phyloP scores from a whole-genome alignment of 139 green algal genomes.

The Tetraselmis chui region DNA sequence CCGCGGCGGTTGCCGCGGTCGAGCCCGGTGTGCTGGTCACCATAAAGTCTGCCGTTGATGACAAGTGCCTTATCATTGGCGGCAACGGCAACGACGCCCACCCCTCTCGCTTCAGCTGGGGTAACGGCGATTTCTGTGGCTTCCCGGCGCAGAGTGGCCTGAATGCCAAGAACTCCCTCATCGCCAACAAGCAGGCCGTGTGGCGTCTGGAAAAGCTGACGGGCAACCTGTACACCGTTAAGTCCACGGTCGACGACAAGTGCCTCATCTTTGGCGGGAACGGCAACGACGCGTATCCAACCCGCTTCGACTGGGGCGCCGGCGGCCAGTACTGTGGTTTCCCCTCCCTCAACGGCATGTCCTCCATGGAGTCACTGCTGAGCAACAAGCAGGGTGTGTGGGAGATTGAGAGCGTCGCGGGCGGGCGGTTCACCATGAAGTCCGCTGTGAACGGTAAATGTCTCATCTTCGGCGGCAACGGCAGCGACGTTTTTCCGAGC shows the following conservation, averaged over 20 bases:
- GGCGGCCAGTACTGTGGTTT: neutral
- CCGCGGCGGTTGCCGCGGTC: too few relatives aligned
- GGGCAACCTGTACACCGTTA: neutral
- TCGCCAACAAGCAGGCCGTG: neutral
- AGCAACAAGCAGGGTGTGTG: neutral
- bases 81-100: neutral
- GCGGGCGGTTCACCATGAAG: neutral
- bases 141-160: neutral
- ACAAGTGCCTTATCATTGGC: neutral
- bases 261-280: neutral
- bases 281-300: neutral
- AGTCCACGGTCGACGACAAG: neutral
- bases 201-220: neutral
- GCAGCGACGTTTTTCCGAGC: neutral
- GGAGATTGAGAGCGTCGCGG: neutral
- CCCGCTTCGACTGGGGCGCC: neutral
- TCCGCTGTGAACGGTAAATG: neutral
- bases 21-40: neutral
- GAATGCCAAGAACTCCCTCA: neutral
- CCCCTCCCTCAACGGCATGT: neutral
- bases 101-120: neutral
- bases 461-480: neutral
- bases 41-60: neutral
- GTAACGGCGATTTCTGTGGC: neutral
- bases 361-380: neutral